Base-by-base conservation (phyloP, 2,329 filamentous ascomycete genomes). In the Cryoendolithus antarcticus region DNA sequence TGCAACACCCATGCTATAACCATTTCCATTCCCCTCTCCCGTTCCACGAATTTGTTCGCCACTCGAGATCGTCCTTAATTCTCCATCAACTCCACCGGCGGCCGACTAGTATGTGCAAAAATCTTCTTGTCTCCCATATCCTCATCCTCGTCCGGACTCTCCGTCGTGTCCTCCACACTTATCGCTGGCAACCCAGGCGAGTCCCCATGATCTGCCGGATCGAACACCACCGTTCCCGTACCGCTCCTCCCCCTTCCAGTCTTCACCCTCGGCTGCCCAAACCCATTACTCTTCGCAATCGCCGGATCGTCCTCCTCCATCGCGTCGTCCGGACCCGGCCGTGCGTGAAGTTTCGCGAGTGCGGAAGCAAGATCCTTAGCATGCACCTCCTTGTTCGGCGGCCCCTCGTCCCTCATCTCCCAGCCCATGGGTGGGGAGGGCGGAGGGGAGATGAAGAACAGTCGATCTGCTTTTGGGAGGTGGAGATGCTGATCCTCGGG, bases 401-500 rank as follows among this genome's bases (percentile, higher is more conserved):
- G 71, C 19, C 74, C 75, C 53, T 80, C 76, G 41, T 71, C 67
- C 44, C 69, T 67, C 62, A 75, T 67, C 55, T 75, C 71, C 76
- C 76, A 80, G 35, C 76, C 76, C 55, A 76, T 71, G 2, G 76
- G 76, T 34, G 76, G 76, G 43, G 65, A 70, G 0, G 76, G 76
- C 9, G 76, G 76, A 37, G 76, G 76, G 33, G 65, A 71, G 58
- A 80, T 80, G 59, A 80, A 80, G 66, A 80, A 79, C 33, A 79
- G 61, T 53, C 77, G 77, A 42, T 74, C 67, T 37, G 66, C 62
- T 40, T 77, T 69, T 2, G 76, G 76, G 7, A 76, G 63, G 40
- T 73, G 66, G 32, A 59, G 57, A 31, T 64, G 58, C 28, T 53
- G 52, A 6, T 49, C 44, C 37, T 67, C 54, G 9, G 40, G 3